These are phyloP conservation scores for Puccinia horiana DNA, from an alignment of 1,284 basidiomycete species.

Conservation along the genomic window DNA sequence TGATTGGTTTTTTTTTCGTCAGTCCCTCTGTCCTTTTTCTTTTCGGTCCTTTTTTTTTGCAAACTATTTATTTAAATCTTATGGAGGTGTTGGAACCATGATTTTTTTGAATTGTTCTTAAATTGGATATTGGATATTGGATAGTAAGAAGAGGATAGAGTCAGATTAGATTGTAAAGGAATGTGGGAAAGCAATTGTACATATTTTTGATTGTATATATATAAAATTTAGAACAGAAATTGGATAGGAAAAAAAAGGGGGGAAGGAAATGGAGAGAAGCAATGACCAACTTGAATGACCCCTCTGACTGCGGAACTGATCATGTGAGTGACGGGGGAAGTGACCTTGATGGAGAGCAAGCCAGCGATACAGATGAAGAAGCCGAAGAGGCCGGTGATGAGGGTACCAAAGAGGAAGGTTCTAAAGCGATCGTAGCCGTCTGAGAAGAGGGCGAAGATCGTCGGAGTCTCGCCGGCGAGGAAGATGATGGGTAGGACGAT, in stretches of 20 bases:
- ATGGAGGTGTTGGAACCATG: too few species aligned
- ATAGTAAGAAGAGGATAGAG: background rate
- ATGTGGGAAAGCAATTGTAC: background rate
- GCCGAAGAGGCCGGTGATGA: constrained; percentile 74
- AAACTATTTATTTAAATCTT: background rate
- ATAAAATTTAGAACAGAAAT: background rate
- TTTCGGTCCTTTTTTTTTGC: background rate
- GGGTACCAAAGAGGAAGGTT: constrained; percentile 75
- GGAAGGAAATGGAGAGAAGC: background rate
- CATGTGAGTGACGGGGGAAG: constrained; percentile 89
- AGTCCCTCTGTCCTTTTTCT: background rate
- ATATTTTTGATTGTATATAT: background rate
- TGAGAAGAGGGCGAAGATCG: constrained; percentile 66
- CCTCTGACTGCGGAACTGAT: constrained; percentile 75
- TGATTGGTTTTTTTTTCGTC: constrained; percentile 2
- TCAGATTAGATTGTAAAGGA: background rate
- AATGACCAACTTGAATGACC: constrained; percentile 44
- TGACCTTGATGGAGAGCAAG: constrained; percentile 82
- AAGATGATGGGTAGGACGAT: constrained; percentile 69
- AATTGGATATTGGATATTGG: background rate
- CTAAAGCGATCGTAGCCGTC: constrained; percentile 62
- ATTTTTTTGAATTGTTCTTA: too few species aligned
- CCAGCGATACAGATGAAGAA: constrained; percentile 89
- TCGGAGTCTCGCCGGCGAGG: constrained; percentile 70
- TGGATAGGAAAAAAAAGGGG: background rate